Conservation (phyloP, 805 yeast species). For the Ogataea henricii region DNA sequence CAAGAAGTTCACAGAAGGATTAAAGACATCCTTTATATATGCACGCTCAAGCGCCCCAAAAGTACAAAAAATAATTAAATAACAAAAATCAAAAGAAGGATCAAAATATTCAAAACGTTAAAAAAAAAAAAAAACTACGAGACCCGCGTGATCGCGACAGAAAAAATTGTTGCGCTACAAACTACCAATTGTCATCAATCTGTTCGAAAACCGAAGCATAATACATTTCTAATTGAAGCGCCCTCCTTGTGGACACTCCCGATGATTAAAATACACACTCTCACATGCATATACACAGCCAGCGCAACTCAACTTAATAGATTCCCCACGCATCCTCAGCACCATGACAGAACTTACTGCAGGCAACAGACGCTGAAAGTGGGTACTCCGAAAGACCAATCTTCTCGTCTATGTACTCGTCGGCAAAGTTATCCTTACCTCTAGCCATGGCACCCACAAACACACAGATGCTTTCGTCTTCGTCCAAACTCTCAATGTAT, state of each 20-base stretch:
- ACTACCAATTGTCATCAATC: background rate
- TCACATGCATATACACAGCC: background rate
- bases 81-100: constrained; percentile 7
- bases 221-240: constrained; percentile 6
- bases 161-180: background rate
- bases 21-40: background rate
- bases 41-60: background rate
- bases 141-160: constrained; percentile 4
- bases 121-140: background rate
- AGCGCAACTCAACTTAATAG: constrained; percentile 10
- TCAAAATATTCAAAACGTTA: background rate
- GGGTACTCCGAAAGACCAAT: constrained; percentile 95
- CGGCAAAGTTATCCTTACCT: constrained; percentile 96
- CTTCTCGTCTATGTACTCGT: constrained; percentile 94
- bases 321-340: constrained; percentile 98
- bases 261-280: constrained; percentile 1
- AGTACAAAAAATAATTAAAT: too few species aligned
- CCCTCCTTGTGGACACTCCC: background rate
- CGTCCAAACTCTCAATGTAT: constrained; percentile 75
- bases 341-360: constrained; percentile 97
- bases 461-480: constrained; percentile 93
- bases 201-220: background rate
- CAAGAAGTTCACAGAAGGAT: background rate
- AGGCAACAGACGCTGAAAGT: constrained; percentile 95
- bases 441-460: constrained; percentile 99